Conservation (phyloP, 805 yeast genomes). For the Komagataella pastoris region DNA sequence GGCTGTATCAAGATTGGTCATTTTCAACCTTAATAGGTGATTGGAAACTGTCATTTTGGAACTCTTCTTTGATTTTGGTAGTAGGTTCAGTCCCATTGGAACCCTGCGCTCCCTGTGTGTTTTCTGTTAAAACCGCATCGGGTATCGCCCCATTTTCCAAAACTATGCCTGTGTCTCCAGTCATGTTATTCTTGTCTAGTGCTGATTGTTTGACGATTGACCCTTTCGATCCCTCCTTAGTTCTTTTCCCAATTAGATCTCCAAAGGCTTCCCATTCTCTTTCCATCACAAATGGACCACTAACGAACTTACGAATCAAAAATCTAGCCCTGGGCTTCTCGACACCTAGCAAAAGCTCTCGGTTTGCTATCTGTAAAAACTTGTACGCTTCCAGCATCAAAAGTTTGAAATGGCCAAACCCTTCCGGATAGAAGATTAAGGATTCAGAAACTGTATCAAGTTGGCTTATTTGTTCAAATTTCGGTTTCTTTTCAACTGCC, state of each 20-base stretch:
- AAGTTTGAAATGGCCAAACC: background rate
- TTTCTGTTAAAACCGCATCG: background rate
- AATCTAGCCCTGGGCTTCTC: background rate
- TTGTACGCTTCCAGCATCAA: background rate
- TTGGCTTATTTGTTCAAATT: conserved; percentile 3
- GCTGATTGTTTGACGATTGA: background rate
- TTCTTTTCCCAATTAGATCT: background rate
- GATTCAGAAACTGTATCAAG: background rate
- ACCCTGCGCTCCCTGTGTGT: background rate
- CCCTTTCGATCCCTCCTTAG: background rate
- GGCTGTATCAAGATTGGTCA: background rate
- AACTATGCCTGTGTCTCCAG: background rate
- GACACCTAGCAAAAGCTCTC: background rate
- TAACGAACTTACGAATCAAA: background rate
- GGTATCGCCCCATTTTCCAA: background rate
- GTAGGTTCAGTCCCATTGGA: background rate
- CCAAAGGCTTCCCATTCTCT: background rate
- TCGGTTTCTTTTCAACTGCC: conserved; percentile 4
- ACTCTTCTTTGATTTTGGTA: background rate
- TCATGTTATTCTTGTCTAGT: background rate
- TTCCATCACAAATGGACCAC: conserved; percentile 1
- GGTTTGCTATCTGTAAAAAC: background rate
- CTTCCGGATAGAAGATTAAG: background rate
- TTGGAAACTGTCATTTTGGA: background rate
- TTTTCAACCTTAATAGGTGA: background rate